Conservation (phyloP, 1,284 basidiomycete genomes). For the Omphalotus olearius region DNA sequence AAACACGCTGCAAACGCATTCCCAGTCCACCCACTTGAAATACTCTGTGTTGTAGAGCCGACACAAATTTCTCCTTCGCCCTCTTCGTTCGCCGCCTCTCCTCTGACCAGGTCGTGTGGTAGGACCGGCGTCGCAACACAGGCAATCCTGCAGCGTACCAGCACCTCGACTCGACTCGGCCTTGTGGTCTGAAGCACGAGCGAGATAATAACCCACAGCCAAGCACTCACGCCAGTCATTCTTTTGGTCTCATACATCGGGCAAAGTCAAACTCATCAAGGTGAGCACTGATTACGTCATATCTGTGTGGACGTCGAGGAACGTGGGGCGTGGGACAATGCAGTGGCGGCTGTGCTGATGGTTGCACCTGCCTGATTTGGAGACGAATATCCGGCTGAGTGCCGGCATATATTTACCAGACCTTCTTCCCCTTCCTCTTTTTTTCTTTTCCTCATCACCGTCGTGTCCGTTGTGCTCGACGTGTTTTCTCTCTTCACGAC, state of each 20-base stretch:
- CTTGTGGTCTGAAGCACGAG: conserved; percentile 1
- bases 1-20: conserved; percentile 44
- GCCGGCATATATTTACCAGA: conserved; percentile 22
- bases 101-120: neutral
- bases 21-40: conserved; percentile 42
- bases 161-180: neutral
- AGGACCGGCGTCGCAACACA: conserved; percentile 4
- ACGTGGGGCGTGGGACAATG: conserved; percentile 53
- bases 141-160: neutral
- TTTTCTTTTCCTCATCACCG: conserved; percentile 29
- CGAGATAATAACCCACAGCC: conserved; percentile 7
- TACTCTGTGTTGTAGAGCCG: conserved; percentile 36
- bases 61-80: conserved; percentile 31
- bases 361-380: neutral
- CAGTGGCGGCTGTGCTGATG: conserved; percentile 7
- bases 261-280: no score
- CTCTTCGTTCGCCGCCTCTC: conserved; percentile 22
- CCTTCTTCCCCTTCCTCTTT: conserved; percentile 26
- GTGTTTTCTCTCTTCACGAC: conserved; percentile 39
- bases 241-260: conserved; percentile 3
- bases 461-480: conserved; percentile 24
- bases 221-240: conserved; percentile 12
- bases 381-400: conserved; percentile 3
- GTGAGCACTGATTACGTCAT: neutral
- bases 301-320: conserved; percentile 39